Conservation (phyloP, 129 eudicot species). For the Tanacetum coccineum region DNA sequence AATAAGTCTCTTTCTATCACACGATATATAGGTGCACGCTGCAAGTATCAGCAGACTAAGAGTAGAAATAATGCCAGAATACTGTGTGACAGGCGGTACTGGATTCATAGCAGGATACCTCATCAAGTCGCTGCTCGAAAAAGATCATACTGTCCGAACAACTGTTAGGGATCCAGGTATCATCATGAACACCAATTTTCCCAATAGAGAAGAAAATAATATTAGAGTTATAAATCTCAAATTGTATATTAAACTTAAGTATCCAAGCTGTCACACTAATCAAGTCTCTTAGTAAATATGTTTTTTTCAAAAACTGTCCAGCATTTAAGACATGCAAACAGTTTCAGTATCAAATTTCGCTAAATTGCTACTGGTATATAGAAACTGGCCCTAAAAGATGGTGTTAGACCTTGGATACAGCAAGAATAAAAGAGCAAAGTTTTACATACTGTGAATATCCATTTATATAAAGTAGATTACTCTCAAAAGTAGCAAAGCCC, state of each 20-base stretch:
- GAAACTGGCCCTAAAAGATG: neutral
- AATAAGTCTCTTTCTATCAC: neutral
- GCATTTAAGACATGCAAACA: neutral
- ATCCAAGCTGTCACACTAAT: too few species aligned
- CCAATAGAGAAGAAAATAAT: neutral
- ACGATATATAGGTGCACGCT: neutral
- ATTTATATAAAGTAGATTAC: too few species aligned
- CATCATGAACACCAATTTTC: neutral
- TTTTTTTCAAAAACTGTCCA: neutral
- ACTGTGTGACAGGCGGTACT: slow-evolving; percentile 90
- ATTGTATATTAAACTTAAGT: neutral
- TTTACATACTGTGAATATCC: too few species aligned
- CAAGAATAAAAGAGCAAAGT: too few species aligned
- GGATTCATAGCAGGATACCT: slow-evolving; percentile 84
- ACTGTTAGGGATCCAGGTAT: slow-evolving; percentile 88
- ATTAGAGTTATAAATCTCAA: neutral
- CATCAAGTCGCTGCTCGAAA: slow-evolving; percentile 50
- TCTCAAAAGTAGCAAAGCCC: too few species aligned
- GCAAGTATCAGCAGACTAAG: slow-evolving; percentile 11
- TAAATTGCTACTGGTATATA: neutral
- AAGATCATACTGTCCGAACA: slow-evolving; percentile 65
- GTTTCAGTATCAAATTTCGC: neutral
- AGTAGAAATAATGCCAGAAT: slow-evolving; percentile 53
- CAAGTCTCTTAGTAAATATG: neutral
- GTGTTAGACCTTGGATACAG: neutral